A percentile compares a stretch with the other conserved stretches of the same genome.
Conservation (phyloP, 164 flowering plant genomes). For the Magnolia officinalis region DNA sequence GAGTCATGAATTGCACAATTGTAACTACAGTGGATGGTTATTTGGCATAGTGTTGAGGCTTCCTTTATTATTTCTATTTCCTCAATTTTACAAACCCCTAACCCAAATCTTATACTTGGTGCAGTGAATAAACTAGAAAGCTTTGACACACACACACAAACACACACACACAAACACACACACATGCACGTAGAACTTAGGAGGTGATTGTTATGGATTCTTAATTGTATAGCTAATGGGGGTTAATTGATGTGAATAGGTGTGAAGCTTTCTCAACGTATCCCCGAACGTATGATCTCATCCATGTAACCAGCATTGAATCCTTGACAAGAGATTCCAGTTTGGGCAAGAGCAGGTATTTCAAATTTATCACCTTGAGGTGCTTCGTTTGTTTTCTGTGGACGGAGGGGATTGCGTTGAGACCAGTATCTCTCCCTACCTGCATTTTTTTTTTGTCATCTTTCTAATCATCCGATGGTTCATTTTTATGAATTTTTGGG, state of each 20-base stretch:
- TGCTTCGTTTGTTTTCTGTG: background rate
- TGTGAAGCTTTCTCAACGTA: constrained; percentile 98
- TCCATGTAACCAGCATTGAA: constrained; percentile 72
- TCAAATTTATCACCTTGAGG: constrained; percentile 1
- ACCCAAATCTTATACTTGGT: too few species aligned
- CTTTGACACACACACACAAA: too few species aligned
- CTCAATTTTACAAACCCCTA: too few species aligned
- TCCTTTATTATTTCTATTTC: too few species aligned
- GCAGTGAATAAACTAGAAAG: too few species aligned
- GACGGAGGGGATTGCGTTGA: background rate
- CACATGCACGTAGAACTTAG: background rate
- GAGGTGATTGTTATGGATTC: background rate
- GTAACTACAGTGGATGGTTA: too few species aligned
- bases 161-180: too few species aligned
- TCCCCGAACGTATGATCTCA: constrained; percentile 86
- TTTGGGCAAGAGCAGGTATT: constrained; percentile 70
- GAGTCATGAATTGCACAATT: too few species aligned
- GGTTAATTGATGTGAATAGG: constrained; percentile 42
- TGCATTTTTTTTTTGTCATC: background rate
- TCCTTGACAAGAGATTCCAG: constrained; percentile 55
- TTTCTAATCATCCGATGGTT: too few species aligned
- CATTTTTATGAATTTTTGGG: too few species aligned
- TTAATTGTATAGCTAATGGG: background rate
- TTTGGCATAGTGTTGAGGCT: too few species aligned
- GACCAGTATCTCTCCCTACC: background rate